Percentiles rank a stretch among this genome's conserved stretches.
These are phyloP conservation scores for Meyerozyma athensensis DNA, from an alignment of 1,139 yeast species.

Conservation along the genomic window DNA sequence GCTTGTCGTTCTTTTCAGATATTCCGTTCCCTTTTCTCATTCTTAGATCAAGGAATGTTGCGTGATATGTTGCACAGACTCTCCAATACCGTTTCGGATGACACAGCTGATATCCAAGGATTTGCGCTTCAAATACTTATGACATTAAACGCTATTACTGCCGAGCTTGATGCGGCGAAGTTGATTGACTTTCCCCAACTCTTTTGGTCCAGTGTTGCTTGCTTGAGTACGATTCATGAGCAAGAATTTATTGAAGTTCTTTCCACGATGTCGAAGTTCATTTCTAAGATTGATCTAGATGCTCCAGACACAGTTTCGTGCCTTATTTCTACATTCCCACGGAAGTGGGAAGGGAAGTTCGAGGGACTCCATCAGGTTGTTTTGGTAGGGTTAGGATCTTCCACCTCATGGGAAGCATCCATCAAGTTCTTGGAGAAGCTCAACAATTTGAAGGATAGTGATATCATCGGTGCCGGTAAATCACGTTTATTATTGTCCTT, in stretches of 20 bases:
- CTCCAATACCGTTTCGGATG: slow-evolving; percentile 90
- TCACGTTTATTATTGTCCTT: slow-evolving; percentile 67
- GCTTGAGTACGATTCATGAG: slow-evolving; percentile 85
- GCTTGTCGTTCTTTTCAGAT: slow-evolving; percentile 96
- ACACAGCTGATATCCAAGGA: slow-evolving; percentile 85
- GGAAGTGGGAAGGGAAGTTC: slow-evolving; percentile 93
- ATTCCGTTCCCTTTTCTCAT: slow-evolving; percentile 73
- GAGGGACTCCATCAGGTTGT: slow-evolving; percentile 82
- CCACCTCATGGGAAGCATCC: slow-evolving; percentile 76
- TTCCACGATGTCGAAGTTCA: slow-evolving; percentile 74
- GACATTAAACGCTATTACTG: slow-evolving; percentile 90
- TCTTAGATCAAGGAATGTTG: slow-evolving; percentile 82
- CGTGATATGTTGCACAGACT: slow-evolving; percentile 91
- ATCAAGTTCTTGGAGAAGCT: slow-evolving; percentile 69
- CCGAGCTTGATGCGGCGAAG: slow-evolving; percentile 74
- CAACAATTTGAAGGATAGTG: slow-evolving; percentile 63
- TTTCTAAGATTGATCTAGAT: slow-evolving; percentile 81
- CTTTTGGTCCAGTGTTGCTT: slow-evolving; percentile 95
- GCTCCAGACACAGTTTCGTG: slow-evolving; percentile 83
- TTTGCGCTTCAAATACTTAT: slow-evolving; percentile 95
- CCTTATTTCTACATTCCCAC: slow-evolving; percentile 81
- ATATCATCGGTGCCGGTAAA: slow-evolving; percentile 71
- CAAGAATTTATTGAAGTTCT: slow-evolving; percentile 87
- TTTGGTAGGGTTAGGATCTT: slow-evolving; percentile 76
- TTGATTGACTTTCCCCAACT: slow-evolving; percentile 86